Conservation (phyloP, 2,329 filamentous ascomycete genomes). For the Sporothrix humicola region DNA sequence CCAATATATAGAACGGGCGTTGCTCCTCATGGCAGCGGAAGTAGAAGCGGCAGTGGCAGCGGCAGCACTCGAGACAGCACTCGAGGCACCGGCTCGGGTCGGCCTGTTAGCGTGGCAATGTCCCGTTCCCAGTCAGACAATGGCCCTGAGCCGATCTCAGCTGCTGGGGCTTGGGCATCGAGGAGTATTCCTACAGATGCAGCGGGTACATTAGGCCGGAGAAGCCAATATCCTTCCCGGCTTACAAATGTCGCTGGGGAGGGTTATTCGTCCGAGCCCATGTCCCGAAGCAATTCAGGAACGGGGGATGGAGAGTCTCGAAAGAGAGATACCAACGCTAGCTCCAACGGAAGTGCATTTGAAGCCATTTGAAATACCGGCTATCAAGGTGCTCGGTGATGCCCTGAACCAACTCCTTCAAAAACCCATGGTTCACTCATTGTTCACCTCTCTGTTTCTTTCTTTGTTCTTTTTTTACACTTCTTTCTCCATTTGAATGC, state of each 20-base stretch:
- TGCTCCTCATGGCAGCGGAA: constrained; percentile 23
- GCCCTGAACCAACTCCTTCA: no score
- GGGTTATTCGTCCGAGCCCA: constrained; percentile 36
- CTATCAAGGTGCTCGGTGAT: background rate
- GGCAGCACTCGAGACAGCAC: constrained; percentile 8
- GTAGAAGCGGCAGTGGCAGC: background rate
- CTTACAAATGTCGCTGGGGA: constrained; percentile 13
- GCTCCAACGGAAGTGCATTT: background rate
- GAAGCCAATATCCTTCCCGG: constrained; percentile 15
- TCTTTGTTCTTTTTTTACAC: background rate
- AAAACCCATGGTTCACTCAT: no score
- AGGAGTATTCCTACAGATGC: background rate
- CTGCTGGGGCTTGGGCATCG: constrained; percentile 7
- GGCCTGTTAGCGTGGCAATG: background rate
- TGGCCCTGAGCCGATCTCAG: background rate
- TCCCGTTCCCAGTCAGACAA: constrained; percentile 1
- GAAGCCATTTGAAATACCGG: background rate
- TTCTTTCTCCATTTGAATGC: no score
- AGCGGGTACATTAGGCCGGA: background rate
- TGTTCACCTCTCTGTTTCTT: background rate
- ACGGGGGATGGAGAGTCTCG: background rate
- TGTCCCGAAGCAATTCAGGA: constrained; percentile 38
- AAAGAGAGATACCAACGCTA: background rate
- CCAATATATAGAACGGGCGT: background rate
- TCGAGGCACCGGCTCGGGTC: constrained; percentile 4